A percentile compares a stretch with the other conserved stretches of the same genome.
Conservation (phyloP, 139 green algal genomes). For the Closterium sp. region DNA sequence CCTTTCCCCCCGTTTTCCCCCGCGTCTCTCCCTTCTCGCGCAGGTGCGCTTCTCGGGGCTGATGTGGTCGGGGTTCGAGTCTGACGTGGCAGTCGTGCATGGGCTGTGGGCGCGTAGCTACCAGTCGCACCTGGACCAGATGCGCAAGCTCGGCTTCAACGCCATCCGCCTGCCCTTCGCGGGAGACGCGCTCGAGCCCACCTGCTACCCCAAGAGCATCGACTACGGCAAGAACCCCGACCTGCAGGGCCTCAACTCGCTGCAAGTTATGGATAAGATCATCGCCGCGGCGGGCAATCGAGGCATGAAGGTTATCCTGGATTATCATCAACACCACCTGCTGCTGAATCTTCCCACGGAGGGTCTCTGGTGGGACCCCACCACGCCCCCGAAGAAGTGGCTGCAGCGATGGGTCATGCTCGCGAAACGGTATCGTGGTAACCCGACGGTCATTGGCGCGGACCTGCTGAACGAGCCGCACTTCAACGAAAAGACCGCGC, state of each 20-base stretch:
- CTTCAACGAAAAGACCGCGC: background rate
- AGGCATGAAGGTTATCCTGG: conserved; percentile 31
- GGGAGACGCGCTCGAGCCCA: conserved; percentile 7
- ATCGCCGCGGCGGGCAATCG: background rate
- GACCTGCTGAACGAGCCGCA: conserved; percentile 34
- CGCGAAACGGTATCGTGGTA: conserved; percentile 8
- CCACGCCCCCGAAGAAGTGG: conserved; percentile 10
- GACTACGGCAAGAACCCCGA: conserved; percentile 44
- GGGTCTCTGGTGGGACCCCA: conserved; percentile 29
- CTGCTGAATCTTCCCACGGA: background rate
- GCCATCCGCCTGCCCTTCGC: conserved; percentile 36
- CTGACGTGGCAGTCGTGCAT: background rate
- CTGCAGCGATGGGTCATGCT: conserved; percentile 32
- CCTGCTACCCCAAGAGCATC: conserved; percentile 1
- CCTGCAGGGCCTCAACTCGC: conserved; percentile 30
- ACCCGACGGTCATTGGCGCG: conserved; percentile 31
- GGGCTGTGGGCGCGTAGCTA: conserved; percentile 31
- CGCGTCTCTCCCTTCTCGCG: background rate
- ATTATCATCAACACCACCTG: conserved; percentile 26
- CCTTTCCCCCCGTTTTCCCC: background rate
- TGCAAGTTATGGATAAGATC: conserved; percentile 34
- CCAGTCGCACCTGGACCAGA: conserved; percentile 12
- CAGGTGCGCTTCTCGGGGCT: conserved; percentile 40
- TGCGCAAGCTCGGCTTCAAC: conserved; percentile 37
- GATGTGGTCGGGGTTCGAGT: conserved; percentile 31